Evolutionary conservation across 257 asterid genomes (phyloP).

Genomic region (Rehmannia glutinosa): DNA sequence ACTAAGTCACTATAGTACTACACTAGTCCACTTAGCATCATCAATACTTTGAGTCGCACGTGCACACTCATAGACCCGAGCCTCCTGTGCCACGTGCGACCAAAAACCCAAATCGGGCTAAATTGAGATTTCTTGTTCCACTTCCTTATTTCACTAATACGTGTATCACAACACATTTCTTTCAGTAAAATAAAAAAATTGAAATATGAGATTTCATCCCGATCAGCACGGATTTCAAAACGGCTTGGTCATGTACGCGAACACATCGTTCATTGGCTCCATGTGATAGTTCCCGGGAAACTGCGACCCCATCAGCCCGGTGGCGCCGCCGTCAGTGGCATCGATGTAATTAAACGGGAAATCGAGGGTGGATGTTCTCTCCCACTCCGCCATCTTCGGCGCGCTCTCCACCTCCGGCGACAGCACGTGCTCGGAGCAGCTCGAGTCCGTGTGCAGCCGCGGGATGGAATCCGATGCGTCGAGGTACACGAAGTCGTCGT

Average conservation of each 20-base stretch:
- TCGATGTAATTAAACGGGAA: conserved; percentile 56
- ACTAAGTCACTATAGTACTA: not conserved
- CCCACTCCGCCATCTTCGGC: conserved; percentile 59
- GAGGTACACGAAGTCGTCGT: conserved; percentile 51
- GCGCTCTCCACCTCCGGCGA: conserved; percentile 93
- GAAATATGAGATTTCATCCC: too few relatives aligned
- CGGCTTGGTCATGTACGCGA: conserved; percentile 54
- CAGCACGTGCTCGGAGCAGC: conserved; percentile 77
- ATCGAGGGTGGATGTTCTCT: conserved; percentile 35
- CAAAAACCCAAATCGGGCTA: not conserved
- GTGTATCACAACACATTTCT: too few relatives aligned
- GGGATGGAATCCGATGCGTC: conserved; percentile 74
- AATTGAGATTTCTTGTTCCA: too few relatives aligned
- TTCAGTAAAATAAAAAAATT: too few relatives aligned
- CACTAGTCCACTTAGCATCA: too few relatives aligned
- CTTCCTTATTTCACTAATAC: too few relatives aligned
- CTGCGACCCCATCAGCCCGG: conserved; percentile 32
- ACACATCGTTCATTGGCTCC: conserved; percentile 67
- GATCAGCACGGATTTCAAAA: conserved; percentile 29
- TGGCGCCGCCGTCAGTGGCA: conserved; percentile 26
- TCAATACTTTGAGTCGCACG: conserved; percentile 29
- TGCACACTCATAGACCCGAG: conserved; percentile 53
- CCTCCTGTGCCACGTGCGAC: conserved; percentile 51
- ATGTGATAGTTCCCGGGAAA: conserved; percentile 36
- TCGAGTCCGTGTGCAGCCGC: conserved; percentile 69